phyloP scores from a whole-genome alignment of 805 yeast species.

The Cyberlindnera maritima region DNA sequence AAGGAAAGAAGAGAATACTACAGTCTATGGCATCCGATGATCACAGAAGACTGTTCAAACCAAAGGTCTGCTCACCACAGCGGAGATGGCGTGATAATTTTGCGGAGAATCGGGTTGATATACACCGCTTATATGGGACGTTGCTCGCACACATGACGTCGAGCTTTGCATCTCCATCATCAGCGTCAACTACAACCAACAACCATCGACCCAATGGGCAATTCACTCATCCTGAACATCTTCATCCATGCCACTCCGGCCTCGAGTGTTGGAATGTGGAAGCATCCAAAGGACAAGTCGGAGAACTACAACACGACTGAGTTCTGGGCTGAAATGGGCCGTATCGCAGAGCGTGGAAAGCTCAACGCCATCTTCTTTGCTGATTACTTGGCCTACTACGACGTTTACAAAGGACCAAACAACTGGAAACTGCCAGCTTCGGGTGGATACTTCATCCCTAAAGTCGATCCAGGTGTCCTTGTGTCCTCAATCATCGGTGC shows the following conservation, averaged over 20 bases:
- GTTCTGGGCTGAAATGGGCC: constrained; percentile 38
- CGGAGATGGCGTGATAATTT: too few species aligned
- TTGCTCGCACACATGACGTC: background rate
- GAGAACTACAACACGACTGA: constrained; percentile 21
- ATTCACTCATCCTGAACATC: constrained; percentile 36
- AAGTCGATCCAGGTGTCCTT: constrained; percentile 34
- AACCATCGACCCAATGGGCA: constrained; percentile 6
- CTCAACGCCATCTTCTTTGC: constrained; percentile 39
- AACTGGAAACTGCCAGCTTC: constrained; percentile 34
- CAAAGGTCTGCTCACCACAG: too few species aligned
- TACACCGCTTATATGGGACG: too few species aligned
- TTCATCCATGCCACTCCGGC: constrained; percentile 33
- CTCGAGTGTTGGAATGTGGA: constrained; percentile 35
- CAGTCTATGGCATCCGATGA: too few species aligned
- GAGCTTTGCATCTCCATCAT: background rate
- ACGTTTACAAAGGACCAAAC: constrained; percentile 39
- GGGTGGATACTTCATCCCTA: constrained; percentile 30
- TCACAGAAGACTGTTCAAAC: too few species aligned
- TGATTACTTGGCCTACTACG: constrained; percentile 40
- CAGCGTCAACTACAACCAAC: background rate
- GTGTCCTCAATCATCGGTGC: constrained; percentile 38
- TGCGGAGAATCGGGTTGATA: too few species aligned
- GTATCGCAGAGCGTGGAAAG: constrained; percentile 37
- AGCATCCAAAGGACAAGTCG: constrained; percentile 15
- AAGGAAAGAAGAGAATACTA: too few species aligned